Evolutionary conservation across 2,329 filamentous ascomycete genomes (phyloP).

Genomic region (Aspergillus niger): DNA sequence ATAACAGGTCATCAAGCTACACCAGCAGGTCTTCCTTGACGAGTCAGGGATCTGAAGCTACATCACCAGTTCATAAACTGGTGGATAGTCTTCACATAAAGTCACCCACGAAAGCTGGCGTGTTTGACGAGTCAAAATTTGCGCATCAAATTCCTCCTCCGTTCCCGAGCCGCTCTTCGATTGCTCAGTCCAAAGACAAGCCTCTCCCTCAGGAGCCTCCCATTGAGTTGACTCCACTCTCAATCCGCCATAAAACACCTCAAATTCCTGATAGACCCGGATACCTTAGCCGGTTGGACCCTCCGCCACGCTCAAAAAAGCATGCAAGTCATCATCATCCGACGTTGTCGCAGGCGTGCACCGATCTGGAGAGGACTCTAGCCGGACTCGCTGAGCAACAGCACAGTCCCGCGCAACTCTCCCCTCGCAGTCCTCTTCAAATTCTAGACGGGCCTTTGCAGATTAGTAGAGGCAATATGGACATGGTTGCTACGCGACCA

Average conservation of each 20-base stretch:
- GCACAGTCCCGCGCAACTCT: slow-evolving; percentile 9
- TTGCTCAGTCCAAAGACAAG: slow-evolving; percentile 40
- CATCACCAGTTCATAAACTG: slow-evolving; percentile 18
- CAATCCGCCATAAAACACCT: slow-evolving; percentile 22
- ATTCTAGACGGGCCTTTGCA: slow-evolving; percentile 34
- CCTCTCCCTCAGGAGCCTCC: slow-evolving; percentile 43
- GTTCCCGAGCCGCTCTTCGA: slow-evolving; percentile 23
- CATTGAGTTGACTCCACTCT: slow-evolving; percentile 32
- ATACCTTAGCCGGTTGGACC: slow-evolving; percentile 3
- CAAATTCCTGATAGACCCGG: slow-evolving; percentile 6
- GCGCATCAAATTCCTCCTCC: slow-evolving; percentile 16
- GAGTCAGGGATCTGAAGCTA: slow-evolving; percentile 34
- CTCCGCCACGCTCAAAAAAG: slow-evolving; percentile 9
- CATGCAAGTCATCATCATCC: slow-evolving; percentile 19
- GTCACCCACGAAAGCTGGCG: slow-evolving; percentile 27
- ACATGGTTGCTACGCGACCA: slow-evolving; percentile 35
- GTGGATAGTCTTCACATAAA: slow-evolving; percentile 29
- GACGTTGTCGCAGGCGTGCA: slow-evolving; percentile 37
- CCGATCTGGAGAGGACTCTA: slow-evolving; percentile 40
- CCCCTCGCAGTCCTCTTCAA: slow-evolving; percentile 17
- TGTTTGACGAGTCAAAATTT: slow-evolving; percentile 37
- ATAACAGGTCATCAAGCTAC: slow-evolving; percentile 40
- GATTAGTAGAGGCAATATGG: slow-evolving; percentile 37
- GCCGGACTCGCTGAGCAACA: slow-evolving; percentile 24
- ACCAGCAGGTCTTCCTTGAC: slow-evolving; percentile 38